These are phyloP conservation scores for Penicilliopsis zonata DNA, from an alignment of 495 filamentous ascomycete genomes.

Conservation along the genomic window DNA sequence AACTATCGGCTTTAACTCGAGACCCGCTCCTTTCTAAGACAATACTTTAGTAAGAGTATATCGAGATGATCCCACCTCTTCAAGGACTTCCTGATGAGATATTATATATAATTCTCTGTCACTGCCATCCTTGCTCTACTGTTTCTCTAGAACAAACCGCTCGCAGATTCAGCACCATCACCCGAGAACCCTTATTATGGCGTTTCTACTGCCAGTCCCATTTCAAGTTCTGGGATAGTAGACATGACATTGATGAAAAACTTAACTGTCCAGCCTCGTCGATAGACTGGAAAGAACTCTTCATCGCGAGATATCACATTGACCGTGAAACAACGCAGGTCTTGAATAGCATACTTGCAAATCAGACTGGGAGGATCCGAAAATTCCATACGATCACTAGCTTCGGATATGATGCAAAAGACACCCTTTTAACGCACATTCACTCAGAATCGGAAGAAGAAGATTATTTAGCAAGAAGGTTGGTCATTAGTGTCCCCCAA, in stretches of 20 bases:
- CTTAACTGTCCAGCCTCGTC: slow-evolving; percentile 36
- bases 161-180: slow-evolving; percentile 49
- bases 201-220: slow-evolving; percentile 52
- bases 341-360: slow-evolving; percentile 58
- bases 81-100: slow-evolving; percentile 59
- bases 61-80: slow-evolving; percentile 28
- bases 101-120: slow-evolving; percentile 53
- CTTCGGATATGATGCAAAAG: slow-evolving; percentile 80
- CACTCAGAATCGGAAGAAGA: slow-evolving; percentile 43
- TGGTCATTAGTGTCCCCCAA: too few relatives aligned
- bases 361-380: slow-evolving; percentile 54
- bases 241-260: slow-evolving; percentile 51
- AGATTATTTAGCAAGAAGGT: slow-evolving; percentile 79
- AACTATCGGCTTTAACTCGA: too few relatives aligned
- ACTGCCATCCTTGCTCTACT: slow-evolving; percentile 36
- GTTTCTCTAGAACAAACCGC: slow-evolving; percentile 45
- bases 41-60: too few relatives aligned
- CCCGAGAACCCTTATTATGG: slow-evolving; percentile 67
- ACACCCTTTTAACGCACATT: slow-evolving; percentile 59
- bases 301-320: slow-evolving; percentile 40
- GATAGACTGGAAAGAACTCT: slow-evolving; percentile 69
- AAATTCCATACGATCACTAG: slow-evolving; percentile 56
- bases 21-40: too few relatives aligned
- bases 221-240: slow-evolving; percentile 62
- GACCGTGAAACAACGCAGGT: slow-evolving; percentile 43